phyloP scores from a whole-genome alignment of 306 rosid genomes.

The Biancaea sappan region DNA sequence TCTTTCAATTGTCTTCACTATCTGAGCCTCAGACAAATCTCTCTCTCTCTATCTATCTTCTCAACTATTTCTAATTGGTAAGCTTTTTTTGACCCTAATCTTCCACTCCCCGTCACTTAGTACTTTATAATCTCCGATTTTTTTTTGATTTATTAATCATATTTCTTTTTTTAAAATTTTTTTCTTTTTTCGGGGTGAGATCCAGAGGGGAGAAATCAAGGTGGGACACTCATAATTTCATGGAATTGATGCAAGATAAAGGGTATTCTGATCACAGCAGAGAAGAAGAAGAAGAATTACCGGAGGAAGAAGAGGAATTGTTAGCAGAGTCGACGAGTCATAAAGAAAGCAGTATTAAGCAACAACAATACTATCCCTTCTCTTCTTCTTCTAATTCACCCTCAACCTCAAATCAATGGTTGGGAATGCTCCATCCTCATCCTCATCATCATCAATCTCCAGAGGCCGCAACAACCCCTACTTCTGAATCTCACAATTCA shows the following conservation, averaged over 20 bases:
- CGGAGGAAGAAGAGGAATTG: slow-evolving; percentile 30
- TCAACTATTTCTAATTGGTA: slow-evolving; percentile 26
- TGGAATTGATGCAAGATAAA: slow-evolving; percentile 54
- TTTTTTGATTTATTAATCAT: not conserved
- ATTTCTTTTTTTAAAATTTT: not conserved
- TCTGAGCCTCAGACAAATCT: slow-evolving; percentile 20
- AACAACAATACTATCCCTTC: slow-evolving; percentile 29
- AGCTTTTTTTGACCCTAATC: slow-evolving; percentile 26
- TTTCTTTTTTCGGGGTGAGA: slow-evolving; percentile 28
- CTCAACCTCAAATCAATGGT: slow-evolving; percentile 22
- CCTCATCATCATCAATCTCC: not conserved
- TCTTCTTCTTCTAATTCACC: slow-evolving; percentile 19
- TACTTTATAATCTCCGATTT: not conserved
- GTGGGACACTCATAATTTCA: slow-evolving; percentile 32
- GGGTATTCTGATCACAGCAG: slow-evolving; percentile 48
- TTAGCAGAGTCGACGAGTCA: slow-evolving; percentile 33
- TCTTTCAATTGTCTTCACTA: slow-evolving; percentile 25
- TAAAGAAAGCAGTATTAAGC: slow-evolving; percentile 39
- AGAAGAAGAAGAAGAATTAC: slow-evolving; percentile 48
- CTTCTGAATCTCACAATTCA: slow-evolving; percentile 25
- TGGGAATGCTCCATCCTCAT: slow-evolving; percentile 12
- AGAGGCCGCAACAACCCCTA: slow-evolving; percentile 3
- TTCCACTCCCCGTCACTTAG: not conserved
- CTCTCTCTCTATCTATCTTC: too few species aligned
- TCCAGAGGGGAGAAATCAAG: slow-evolving; percentile 36